Evolutionary conservation across 768 basidiomycete genomes (phyloP).

Genomic region (Kwoniella bestiolae): DNA sequence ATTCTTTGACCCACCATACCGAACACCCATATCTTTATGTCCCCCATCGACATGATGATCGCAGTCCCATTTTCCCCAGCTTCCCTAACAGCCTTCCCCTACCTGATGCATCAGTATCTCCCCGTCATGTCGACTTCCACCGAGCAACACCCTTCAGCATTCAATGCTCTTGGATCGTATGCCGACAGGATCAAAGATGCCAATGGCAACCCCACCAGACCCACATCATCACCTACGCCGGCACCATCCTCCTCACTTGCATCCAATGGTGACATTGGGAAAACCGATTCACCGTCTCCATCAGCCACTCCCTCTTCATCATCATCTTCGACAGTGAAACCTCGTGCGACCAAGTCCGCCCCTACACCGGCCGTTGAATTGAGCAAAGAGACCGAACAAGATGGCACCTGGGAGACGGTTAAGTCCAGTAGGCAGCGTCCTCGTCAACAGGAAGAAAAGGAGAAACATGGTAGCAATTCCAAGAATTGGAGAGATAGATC

Average conservation of each 20-base stretch:
- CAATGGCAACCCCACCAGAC: slow-evolving; percentile 14
- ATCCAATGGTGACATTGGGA: slow-evolving; percentile 2
- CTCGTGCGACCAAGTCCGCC: slow-evolving; percentile 1
- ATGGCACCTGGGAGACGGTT: slow-evolving; percentile 49
- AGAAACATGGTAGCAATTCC: slow-evolving; percentile 29
- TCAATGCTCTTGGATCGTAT: slow-evolving; percentile 51
- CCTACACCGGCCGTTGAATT: slow-evolving; percentile 20
- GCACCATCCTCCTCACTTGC: not conserved
- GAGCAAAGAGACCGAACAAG: slow-evolving; percentile 24
- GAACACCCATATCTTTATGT: not conserved
- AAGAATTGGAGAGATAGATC: slow-evolving; percentile 31
- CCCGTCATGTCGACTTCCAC: slow-evolving; percentile 17
- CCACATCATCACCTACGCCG: not conserved
- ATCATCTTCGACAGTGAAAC: slow-evolving; percentile 9
- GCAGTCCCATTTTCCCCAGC: slow-evolving; percentile 27
- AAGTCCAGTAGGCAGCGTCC: slow-evolving; percentile 26
- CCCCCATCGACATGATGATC: slow-evolving; percentile 27
- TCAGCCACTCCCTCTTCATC: slow-evolving; percentile 17
- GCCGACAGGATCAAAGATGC: slow-evolving; percentile 46
- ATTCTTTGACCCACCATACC: not conserved
- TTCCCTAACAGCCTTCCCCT: slow-evolving; percentile 17
- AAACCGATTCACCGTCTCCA: not conserved
- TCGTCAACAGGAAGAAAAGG: slow-evolving; percentile 20
- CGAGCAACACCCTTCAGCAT: slow-evolving; percentile 32
- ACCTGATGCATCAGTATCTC: slow-evolving; percentile 8